phyloP scores from a whole-genome alignment of 1,284 basidiomycete genomes.

The Coriolopsis trogii region DNA sequence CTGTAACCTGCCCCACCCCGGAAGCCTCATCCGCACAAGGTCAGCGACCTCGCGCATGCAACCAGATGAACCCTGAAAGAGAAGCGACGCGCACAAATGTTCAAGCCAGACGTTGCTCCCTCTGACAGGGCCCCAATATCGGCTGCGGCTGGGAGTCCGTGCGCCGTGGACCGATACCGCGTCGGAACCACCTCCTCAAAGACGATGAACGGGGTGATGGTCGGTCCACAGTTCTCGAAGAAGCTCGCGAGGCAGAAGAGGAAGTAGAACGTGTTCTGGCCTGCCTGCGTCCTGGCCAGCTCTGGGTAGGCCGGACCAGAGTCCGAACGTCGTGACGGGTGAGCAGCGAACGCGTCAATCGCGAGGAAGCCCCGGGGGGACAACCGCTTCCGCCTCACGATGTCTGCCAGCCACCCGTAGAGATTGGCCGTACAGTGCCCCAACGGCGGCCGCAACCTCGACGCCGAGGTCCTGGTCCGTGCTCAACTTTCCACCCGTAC shows the following conservation, averaged over 20 bases:
- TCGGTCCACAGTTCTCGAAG: constrained; percentile 66
- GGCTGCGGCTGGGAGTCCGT: constrained; percentile 72
- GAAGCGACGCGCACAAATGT: constrained; percentile 35
- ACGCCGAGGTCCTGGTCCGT: constrained; percentile 44
- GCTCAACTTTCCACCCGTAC: neutral
- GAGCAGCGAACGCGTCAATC: constrained; percentile 2
- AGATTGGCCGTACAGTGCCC: constrained; percentile 57
- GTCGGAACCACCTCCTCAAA: constrained; percentile 77
- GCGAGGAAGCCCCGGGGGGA: neutral
- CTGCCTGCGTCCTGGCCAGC: constrained; percentile 45
- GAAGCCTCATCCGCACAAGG: no score
- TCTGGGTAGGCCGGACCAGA: constrained; percentile 59
- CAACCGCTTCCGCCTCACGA: constrained; percentile 54
- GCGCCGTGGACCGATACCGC: constrained; percentile 68
- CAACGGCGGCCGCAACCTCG: constrained; percentile 74
- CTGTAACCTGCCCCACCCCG: constrained; percentile 38
- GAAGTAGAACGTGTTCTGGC: constrained; percentile 56
- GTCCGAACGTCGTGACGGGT: constrained; percentile 11
- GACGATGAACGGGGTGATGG: constrained; percentile 73
- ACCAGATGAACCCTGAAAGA: neutral
- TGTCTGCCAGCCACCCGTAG: constrained; percentile 60
- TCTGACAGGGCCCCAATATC: constrained; percentile 47
- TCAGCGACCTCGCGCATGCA: no score
- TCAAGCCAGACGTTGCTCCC: constrained; percentile 30
- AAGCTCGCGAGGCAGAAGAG: constrained; percentile 64